Conservation (phyloP, 1,284 basidiomycete species). For the Moesziomyces antarcticus region DNA sequence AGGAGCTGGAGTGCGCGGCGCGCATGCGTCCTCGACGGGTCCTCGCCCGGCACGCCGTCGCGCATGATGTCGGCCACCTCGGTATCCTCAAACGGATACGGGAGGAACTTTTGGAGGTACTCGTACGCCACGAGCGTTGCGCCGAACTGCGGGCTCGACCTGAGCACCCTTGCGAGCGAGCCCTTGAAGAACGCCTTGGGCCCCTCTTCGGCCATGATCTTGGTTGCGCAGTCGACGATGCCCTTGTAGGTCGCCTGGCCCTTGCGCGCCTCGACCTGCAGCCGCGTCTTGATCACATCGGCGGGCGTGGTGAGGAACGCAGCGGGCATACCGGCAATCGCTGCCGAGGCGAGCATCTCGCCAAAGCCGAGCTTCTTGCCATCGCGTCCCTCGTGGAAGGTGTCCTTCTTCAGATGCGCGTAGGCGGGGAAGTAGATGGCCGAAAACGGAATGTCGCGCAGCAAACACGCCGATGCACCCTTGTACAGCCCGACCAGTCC, state of each 20-base stretch:
- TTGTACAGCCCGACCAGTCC: constrained; percentile 92
- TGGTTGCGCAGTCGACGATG: constrained; percentile 85
- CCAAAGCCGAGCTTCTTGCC: constrained; percentile 91
- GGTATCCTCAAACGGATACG: constrained; percentile 46
- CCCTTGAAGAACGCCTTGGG: constrained; percentile 94
- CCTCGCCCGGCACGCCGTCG: constrained; percentile 45
- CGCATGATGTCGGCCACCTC: constrained; percentile 43
- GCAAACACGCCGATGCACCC: constrained; percentile 83
- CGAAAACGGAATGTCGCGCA: constrained; percentile 91
- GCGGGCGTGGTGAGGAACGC: constrained; percentile 70
- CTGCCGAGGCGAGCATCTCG: constrained; percentile 86
- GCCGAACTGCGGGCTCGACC: constrained; percentile 79
- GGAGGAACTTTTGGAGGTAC: constrained; percentile 71
- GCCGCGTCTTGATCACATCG: constrained; percentile 98
- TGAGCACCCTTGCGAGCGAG: constrained; percentile 86
- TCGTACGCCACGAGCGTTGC: constrained; percentile 92
- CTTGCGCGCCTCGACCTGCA: constrained; percentile 93
- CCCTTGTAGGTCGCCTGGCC: constrained; percentile 95
- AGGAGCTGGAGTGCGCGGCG: constrained; percentile 53
- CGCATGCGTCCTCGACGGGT: constrained; percentile 48
- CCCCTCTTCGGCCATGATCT: constrained; percentile 85
- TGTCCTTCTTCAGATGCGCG: constrained; percentile 80
- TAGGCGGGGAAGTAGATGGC: constrained; percentile 71
- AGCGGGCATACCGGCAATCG: constrained; percentile 88
- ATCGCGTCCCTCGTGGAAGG: constrained; percentile 94